Percentiles rank a stretch among this genome's conserved stretches.
These are phyloP conservation scores for Schwanniomyces pseudopolymorphus DNA, from an alignment of 805 yeast species.

Conservation along the genomic window DNA sequence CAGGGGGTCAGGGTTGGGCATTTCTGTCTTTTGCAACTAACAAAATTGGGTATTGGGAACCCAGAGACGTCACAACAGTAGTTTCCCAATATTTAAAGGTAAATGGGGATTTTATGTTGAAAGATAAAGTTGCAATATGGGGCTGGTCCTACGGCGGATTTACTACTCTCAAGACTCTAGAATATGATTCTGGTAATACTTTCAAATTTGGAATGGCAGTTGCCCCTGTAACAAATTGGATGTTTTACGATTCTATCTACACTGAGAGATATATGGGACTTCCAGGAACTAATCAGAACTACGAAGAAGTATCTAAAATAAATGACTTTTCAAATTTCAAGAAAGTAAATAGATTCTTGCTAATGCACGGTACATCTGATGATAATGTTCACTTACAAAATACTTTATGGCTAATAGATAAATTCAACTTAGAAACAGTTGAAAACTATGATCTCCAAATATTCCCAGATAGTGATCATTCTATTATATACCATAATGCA, in stretches of 20 bases:
- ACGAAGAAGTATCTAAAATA: slow-evolving; percentile 52
- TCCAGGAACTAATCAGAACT: slow-evolving; percentile 73
- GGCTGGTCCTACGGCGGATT: slow-evolving; percentile 99
- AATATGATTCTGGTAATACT: slow-evolving; percentile 68
- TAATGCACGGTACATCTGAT: slow-evolving; percentile 97
- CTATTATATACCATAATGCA: slow-evolving; percentile 79
- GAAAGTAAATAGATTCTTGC: slow-evolving; percentile 61
- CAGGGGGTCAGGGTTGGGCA: slow-evolving; percentile 77
- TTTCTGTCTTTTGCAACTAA: slow-evolving; percentile 55
- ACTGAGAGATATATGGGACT: slow-evolving; percentile 93
- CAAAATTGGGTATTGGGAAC: slow-evolving; percentile 73
- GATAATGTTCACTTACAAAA: slow-evolving; percentile 97
- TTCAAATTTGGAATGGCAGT: slow-evolving; percentile 92
- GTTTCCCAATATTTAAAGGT: slow-evolving; percentile 49
- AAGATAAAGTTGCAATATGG: slow-evolving; percentile 77
- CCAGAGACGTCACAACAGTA: slow-evolving; percentile 60
- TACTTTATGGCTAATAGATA: slow-evolving; percentile 73
- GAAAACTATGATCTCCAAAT: slow-evolving; percentile 82
- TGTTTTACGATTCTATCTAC: slow-evolving; percentile 85
- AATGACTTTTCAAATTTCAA: slow-evolving; percentile 56
- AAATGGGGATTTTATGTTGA: slow-evolving; percentile 50
- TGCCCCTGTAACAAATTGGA: slow-evolving; percentile 97
- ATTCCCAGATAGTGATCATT: slow-evolving; percentile 92
- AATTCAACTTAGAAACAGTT: slow-evolving; percentile 50
- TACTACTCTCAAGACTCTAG: slow-evolving; percentile 85